Evolutionary conservation across 345 rosid species (phyloP), one percentile per base, ranked within the genome.

Genomic region (Salix arbutifolia): DNA sequence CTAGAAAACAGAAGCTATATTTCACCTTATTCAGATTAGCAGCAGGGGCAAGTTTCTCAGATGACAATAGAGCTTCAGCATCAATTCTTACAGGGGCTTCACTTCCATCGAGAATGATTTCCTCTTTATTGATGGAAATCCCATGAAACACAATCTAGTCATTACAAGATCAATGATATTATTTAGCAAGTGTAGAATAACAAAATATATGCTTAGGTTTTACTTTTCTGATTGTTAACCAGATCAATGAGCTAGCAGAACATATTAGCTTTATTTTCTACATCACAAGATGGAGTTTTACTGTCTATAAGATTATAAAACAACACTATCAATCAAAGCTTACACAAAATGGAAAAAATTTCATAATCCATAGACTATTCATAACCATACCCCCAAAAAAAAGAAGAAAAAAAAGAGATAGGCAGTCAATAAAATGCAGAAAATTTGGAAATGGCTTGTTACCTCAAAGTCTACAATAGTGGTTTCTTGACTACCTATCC

Each of bases 401-500:
- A 11, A 50, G n/a, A 33, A 5, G 23, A 28, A 38, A 23, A 37
- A 4, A 19, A 25, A 26, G 3, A 8, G 31, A 17, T 5, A 70
- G 14, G 9, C 78, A 44, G 33, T 40, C 40, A 31, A 46, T n/a
- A 14, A 17, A 52, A 25, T 14, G 8, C 48, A 10, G 19, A 16
- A 16, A 31, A 5, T 3, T 52, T 50, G 52, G 16, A 65, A 12
- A 64, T 31, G 52, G 33, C 40, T 60, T 78, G 68, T 52, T 90
- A 96, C 99, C 99, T 96, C 95, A 88, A 96, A 93, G 81, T 96
- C 96, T 66, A 93, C 94, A 52, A 76, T 33, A 72, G 99, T 82
- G 67, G 87, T 86, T 84, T 94, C 97, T 77, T 84, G 88, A 87
- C 98, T 96, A 79, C 97, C 99, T 72, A 92, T 85, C 77, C 99